A percentile compares a stretch with the other conserved stretches of the same genome.
These are phyloP conservation scores for Neurospora sp. DNA, from an alignment of 495 filamentous ascomycete genomes.

Conservation along the genomic window DNA sequence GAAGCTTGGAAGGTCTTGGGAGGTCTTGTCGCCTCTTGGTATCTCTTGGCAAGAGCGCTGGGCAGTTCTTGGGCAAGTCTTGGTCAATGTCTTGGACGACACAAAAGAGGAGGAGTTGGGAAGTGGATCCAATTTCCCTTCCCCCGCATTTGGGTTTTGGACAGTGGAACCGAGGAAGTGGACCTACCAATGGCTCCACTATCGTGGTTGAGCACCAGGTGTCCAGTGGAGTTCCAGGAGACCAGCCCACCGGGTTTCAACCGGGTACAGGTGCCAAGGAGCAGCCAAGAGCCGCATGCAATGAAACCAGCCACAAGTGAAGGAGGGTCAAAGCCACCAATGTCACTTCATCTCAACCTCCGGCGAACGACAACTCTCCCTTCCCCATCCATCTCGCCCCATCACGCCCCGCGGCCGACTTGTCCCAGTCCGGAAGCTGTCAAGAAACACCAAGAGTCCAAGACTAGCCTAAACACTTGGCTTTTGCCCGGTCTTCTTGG, in stretches of 20 bases:
- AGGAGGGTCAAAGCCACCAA: background rate
- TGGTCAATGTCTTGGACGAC: background rate
- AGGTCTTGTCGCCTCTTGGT: background rate
- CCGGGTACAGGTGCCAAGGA: background rate
- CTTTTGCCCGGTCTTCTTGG: background rate
- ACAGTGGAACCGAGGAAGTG: background rate
- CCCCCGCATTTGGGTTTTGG: background rate
- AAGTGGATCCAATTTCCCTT: background rate
- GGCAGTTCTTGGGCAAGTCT: background rate
- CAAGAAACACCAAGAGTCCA: background rate
- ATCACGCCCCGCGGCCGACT: background rate
- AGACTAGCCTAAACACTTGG: background rate
- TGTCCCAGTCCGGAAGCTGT: background rate
- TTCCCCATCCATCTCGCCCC: background rate
- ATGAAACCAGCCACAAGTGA: background rate
- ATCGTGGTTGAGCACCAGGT: background rate
- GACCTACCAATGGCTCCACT: background rate
- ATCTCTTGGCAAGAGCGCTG: background rate
- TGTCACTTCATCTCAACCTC: background rate
- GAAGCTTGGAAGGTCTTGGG: background rate
- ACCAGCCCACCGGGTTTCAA: background rate
- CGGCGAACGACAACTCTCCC: background rate
- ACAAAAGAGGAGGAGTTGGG: background rate
- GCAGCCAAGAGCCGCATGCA: background rate
- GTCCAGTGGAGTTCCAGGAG: background rate